Conservation (phyloP, 768 basidiomycete genomes). For the Ephemerocybe angulata region DNA sequence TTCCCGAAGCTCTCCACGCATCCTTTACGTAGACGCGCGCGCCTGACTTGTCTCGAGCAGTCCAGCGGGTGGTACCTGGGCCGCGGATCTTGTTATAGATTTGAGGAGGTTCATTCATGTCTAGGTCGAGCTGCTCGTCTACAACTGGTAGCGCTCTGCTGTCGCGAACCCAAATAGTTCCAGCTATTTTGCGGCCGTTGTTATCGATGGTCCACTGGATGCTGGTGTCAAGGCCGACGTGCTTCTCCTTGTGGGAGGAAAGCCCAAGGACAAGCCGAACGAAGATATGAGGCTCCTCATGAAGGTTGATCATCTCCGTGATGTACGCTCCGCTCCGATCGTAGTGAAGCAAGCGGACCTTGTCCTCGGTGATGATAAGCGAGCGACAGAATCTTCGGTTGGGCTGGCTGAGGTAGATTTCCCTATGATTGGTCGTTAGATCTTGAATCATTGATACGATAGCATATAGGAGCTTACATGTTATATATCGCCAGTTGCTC, state of each 20-base stretch:
- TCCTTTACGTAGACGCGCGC: too few species aligned
- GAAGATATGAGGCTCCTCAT: not conserved
- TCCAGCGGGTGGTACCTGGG: too few species aligned
- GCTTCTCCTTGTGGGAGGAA: not conserved
- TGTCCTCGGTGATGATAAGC: not conserved
- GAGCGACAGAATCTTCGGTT: not conserved
- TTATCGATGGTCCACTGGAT: not conserved
- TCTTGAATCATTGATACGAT: too few species aligned
- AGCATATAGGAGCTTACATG: too few species aligned
- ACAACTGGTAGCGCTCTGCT: too few species aligned
- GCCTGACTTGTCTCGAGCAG: too few species aligned
- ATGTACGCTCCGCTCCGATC: conserved; percentile 2
- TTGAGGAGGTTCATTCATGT: too few species aligned
- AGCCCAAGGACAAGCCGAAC: conserved; percentile 3
- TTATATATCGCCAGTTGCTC: not conserved
- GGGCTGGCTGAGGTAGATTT: conserved; percentile 1
- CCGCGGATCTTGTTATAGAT: too few species aligned
- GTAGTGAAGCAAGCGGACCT: conserved; percentile 1
- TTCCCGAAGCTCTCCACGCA: too few species aligned
- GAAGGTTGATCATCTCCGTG: not conserved
- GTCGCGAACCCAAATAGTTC: too few species aligned
- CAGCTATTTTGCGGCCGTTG: not conserved
- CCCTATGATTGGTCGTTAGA: not conserved
- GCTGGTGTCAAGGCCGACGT: not conserved
- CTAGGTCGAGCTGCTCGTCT: too few species aligned